A percentile compares a stretch with the other conserved stretches of the same genome.
Evolutionary conservation across 805 yeast genomes (phyloP).

Genomic region (Myxozyma lipomycoides): DNA sequence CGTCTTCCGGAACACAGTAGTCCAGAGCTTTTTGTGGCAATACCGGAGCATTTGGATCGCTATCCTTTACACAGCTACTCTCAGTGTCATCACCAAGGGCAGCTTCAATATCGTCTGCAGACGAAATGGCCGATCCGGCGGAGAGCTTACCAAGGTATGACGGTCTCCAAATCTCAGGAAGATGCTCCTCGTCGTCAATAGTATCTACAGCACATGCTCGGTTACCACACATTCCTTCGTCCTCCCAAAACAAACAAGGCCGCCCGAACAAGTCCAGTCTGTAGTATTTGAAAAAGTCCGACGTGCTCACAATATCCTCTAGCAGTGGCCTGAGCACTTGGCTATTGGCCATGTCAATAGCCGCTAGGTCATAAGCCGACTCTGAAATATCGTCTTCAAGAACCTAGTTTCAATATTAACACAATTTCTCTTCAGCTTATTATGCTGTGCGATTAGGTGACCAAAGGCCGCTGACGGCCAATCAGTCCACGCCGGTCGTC

Average conservation of each 20-base stretch:
- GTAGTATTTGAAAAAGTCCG: slow-evolving; percentile 84
- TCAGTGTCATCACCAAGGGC: slow-evolving; percentile 36
- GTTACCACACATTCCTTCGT: slow-evolving; percentile 75
- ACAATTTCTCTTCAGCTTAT: too few species aligned
- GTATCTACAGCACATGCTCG: slow-evolving; percentile 87
- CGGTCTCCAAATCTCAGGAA: slow-evolving; percentile 71
- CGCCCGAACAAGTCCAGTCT: slow-evolving; percentile 67
- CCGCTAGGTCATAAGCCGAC: slow-evolving; percentile 28
- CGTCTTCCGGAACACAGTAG: slow-evolving; percentile 45
- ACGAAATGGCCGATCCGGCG: slow-evolving; percentile 34
- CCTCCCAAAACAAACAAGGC: slow-evolving; percentile 83
- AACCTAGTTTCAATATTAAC: too few species aligned
- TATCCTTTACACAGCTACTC: slow-evolving; percentile 29
- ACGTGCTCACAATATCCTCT: slow-evolving; percentile 50
- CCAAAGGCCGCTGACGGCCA: too few species aligned
- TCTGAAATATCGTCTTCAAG: slow-evolving; percentile 12
- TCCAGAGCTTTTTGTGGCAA: slow-evolving; percentile 58
- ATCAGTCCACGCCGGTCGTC: too few species aligned
- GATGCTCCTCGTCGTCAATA: slow-evolving; percentile 64
- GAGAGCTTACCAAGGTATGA: slow-evolving; percentile 56
- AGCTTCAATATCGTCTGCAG: slow-evolving; percentile 40
- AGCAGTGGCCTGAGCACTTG: slow-evolving; percentile 46
- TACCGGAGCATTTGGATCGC: slow-evolving; percentile 48
- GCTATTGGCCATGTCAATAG: slow-evolving; percentile 51
- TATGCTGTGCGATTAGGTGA: too few species aligned